phyloP scores from a whole-genome alignment of 2,329 filamentous ascomycete species.

The Aspergillus candidus region DNA sequence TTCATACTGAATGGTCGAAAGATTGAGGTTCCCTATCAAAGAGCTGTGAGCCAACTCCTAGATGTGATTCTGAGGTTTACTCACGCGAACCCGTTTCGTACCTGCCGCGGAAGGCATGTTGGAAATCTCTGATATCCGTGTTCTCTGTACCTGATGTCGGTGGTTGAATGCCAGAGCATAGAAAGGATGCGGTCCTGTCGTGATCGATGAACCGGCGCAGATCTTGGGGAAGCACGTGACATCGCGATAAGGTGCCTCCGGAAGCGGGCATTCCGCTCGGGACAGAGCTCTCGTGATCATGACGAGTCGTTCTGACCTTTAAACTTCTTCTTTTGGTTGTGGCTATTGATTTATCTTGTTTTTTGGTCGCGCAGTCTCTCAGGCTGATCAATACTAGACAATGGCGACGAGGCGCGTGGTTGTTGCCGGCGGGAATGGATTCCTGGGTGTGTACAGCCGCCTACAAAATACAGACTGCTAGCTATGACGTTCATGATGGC shows the following conservation, averaged over 20 bases:
- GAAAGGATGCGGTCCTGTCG: background rate
- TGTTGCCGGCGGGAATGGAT: constrained; percentile 90
- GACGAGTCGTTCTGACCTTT: no score
- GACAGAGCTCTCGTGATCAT: constrained; percentile 1
- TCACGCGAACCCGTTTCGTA: constrained; percentile 49
- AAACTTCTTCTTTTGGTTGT: no score
- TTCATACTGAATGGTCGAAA: constrained; percentile 43
- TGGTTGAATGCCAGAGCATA: background rate
- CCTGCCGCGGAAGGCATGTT: constrained; percentile 49
- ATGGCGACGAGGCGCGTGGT: constrained; percentile 69
- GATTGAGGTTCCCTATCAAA: constrained; percentile 38
- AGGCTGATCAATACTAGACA: constrained; percentile 21
- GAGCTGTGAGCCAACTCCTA: constrained; percentile 14
- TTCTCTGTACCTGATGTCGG: background rate
- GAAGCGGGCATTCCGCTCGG: constrained; percentile 6
- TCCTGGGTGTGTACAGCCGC: constrained; percentile 56
- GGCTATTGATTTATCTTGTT: background rate
- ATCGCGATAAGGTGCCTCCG: constrained; percentile 12
- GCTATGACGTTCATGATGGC: constrained; percentile 2
- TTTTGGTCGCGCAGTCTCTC: background rate
- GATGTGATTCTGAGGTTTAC: constrained; percentile 9
- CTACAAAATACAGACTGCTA: background rate
- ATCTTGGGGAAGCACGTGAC: constrained; percentile 19
- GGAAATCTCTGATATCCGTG: background rate
- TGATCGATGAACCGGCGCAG: background rate